A percentile compares a stretch with the other conserved stretches of the same genome.
phyloP scores from a whole-genome alignment of 179 eudicot genomes.

The Heliamphora pulchella region DNA sequence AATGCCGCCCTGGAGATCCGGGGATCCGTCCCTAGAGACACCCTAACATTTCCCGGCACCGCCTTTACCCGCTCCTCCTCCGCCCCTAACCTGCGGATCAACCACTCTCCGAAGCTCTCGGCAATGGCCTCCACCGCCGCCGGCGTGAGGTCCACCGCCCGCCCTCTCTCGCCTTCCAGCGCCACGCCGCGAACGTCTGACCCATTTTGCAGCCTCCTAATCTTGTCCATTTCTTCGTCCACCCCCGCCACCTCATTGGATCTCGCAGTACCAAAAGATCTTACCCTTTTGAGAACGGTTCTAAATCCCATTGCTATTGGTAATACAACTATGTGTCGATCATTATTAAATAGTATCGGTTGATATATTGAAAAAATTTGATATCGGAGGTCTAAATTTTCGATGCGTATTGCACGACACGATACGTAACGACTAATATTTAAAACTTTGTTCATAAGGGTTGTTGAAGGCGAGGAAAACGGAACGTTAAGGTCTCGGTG shows the following conservation, averaged over 20 bases:
- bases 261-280: slow-evolving; percentile 21
- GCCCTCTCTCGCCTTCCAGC: slow-evolving; percentile 67
- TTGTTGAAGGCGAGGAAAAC: slow-evolving; percentile 16
- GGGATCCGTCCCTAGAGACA: slow-evolving; percentile 78
- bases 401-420: no score
- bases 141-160: slow-evolving; percentile 62
- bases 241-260: slow-evolving; percentile 29
- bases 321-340: no score
- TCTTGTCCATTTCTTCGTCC: slow-evolving; percentile 66
- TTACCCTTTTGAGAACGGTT: neutral
- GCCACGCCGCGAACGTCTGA: slow-evolving; percentile 92
- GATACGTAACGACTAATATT: no score
- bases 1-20: slow-evolving; percentile 51
- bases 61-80: slow-evolving; percentile 21
- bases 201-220: slow-evolving; percentile 80
- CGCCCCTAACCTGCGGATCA: slow-evolving; percentile 25
- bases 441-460: no score
- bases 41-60: slow-evolving; percentile 27
- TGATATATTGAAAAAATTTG: no score
- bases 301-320: no score
- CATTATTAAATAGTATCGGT: no score
- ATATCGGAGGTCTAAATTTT: no score
- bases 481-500: slow-evolving; percentile 16
- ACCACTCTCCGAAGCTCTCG: slow-evolving; percentile 94
- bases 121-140: slow-evolving; percentile 76